A percentile compares a stretch with the other conserved stretches of the same genome.
Evolutionary conservation across 2,329 filamentous ascomycete species (phyloP).

Genomic region (Arthrobotrys sinensis): DNA sequence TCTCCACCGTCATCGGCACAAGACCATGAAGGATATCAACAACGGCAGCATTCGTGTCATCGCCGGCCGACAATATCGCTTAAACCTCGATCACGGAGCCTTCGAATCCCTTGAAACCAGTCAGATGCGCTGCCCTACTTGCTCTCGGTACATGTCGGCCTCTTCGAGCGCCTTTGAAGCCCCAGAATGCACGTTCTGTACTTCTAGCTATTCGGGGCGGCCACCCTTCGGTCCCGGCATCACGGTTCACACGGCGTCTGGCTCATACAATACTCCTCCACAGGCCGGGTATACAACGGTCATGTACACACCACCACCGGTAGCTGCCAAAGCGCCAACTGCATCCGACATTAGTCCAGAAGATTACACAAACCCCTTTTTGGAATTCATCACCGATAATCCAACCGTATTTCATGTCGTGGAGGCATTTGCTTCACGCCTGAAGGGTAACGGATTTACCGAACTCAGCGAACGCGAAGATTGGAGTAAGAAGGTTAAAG

Average conservation of each 20-base stretch:
- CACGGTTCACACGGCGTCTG: constrained; percentile 35
- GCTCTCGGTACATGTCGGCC: constrained; percentile 55
- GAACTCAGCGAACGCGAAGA: constrained; percentile 82
- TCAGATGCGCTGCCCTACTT: constrained; percentile 53
- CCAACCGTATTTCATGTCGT: constrained; percentile 96
- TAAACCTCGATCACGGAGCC: constrained; percentile 34
- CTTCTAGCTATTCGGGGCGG: constrained; percentile 33
- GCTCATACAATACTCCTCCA: constrained; percentile 11
- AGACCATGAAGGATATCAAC: constrained; percentile 49
- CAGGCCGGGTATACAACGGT: constrained; percentile 26
- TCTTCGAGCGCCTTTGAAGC: constrained; percentile 29
- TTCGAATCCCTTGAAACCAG: constrained; percentile 26
- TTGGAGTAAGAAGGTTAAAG: constrained; percentile 81
- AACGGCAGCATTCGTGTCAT: constrained; percentile 40
- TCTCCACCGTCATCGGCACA: constrained; percentile 1
- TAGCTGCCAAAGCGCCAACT: constrained; percentile 34
- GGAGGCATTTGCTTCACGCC: constrained; percentile 80
- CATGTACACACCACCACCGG: not conserved
- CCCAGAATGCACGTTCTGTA: constrained; percentile 52
- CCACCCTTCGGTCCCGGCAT: constrained; percentile 39
- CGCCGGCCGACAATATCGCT: constrained; percentile 34
- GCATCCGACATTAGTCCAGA: constrained; percentile 69
- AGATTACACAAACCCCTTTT: constrained; percentile 85
- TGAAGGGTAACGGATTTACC: constrained; percentile 80
- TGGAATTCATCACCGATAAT: constrained; percentile 87